Evolutionary conservation across 164 flowering plant genomes (phyloP).

Genomic region (Platanus orientalis): DNA sequence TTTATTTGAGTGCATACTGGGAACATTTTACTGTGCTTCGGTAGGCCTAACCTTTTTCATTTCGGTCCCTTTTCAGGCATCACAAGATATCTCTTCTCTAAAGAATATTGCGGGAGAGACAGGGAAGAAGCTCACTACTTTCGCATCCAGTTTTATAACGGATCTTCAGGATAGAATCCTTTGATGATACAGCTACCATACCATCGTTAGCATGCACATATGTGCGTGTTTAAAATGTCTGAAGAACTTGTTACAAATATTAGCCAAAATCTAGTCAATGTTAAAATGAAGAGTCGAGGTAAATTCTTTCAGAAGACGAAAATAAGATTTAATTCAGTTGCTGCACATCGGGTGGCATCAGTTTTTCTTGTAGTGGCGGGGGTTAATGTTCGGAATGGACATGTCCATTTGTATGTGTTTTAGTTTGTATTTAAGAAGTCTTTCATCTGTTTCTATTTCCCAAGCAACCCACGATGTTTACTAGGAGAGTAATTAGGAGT

Average conservation of each 20-base stretch:
- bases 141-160: conserved; percentile 69
- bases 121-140: conserved; percentile 82
- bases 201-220: not conserved
- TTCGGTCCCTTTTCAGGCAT: conserved; percentile 48
- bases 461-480: too few species aligned
- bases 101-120: conserved; percentile 96
- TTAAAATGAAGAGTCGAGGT: conserved; percentile 16
- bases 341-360: not conserved
- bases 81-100: conserved; percentile 81
- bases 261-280: conserved; percentile 18
- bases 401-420: not conserved
- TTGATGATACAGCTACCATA: conserved; percentile 20
- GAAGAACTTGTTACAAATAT: conserved; percentile 8
- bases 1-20: too few species aligned
- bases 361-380: not conserved
- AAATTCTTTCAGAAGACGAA: conserved; percentile 27
- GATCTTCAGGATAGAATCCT: conserved; percentile 95
- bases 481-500: too few species aligned
- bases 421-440: not conserved
- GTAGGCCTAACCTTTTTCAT: not conserved
- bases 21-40: not conserved
- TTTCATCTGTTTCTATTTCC: not conserved
- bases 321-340: conserved; percentile 18
- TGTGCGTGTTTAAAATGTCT: conserved; percentile 7
- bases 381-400: not conserved